A percentile compares a stretch with the other conserved stretches of the same genome.
Evolutionary conservation across 1,139 yeast genomes (phyloP).

Genomic region (Magnusiomyces magnusii): DNA sequence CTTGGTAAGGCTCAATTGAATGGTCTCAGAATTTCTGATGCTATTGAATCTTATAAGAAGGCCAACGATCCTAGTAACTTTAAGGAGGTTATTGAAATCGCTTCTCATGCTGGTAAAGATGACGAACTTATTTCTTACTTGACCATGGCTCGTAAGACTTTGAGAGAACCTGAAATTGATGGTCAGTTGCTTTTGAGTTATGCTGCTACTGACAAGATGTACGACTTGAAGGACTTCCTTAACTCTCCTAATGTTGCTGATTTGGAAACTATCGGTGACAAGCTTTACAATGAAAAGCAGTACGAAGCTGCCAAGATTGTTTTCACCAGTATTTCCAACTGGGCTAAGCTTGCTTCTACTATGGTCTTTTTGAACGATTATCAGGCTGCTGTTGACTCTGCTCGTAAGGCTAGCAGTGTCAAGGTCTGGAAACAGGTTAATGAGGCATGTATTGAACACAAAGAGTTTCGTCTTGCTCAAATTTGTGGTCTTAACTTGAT

Average conservation of each 20-base stretch:
- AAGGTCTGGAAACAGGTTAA: conserved; percentile 97
- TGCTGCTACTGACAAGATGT: conserved; percentile 67
- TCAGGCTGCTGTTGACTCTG: conserved; percentile 97
- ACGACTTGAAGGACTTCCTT: conserved; percentile 79
- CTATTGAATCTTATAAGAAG: conserved; percentile 73
- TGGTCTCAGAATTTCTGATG: conserved; percentile 87
- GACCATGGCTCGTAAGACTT: conserved; percentile 87
- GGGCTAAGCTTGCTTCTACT: conserved; percentile 93
- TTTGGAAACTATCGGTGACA: conserved; percentile 86
- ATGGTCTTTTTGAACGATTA: conserved; percentile 86
- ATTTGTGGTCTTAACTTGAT: conserved; percentile 97
- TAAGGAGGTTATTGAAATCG: conserved; percentile 87
- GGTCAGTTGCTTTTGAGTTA: conserved; percentile 84
- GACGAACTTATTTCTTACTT: conserved; percentile 85
- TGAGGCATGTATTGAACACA: conserved; percentile 91
- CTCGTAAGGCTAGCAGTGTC: conserved; percentile 93
- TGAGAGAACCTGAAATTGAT: conserved; percentile 89
- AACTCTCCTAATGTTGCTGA: conserved; percentile 90
- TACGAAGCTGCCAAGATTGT: conserved; percentile 91
- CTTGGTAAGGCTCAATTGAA: conserved; percentile 88
- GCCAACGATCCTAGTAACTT: conserved; percentile 90
- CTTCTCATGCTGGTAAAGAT: conserved; percentile 93
- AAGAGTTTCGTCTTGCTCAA: conserved; percentile 95
- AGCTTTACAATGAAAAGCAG: conserved; percentile 69
- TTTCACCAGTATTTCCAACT: conserved; percentile 80